These are phyloP conservation scores for Hypoxylon sp. DNA, from an alignment of 2,329 filamentous ascomycete genomes.

Conservation along the genomic window DNA sequence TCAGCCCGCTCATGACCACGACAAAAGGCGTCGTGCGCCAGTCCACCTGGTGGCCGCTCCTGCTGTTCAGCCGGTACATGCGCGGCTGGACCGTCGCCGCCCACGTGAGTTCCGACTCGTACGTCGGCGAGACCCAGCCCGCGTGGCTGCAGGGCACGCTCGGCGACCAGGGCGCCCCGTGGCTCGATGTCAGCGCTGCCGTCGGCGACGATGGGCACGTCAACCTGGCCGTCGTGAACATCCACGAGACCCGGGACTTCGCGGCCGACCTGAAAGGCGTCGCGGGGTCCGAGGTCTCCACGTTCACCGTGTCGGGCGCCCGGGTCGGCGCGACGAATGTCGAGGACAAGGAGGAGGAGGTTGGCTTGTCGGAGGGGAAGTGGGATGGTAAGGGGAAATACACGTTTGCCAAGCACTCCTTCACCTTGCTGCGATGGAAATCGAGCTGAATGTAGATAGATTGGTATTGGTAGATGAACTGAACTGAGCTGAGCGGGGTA, in stretches of 20 bases:
- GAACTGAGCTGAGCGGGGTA: too few relatives aligned
- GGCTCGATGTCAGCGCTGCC: constrained; percentile 72
- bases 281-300: constrained; percentile 60
- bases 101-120: constrained; percentile 70
- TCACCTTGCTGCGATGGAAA: constrained; percentile 70
- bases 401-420: constrained; percentile 73
- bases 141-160: constrained; percentile 70
- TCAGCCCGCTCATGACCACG: constrained; percentile 78
- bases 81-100: constrained; percentile 73
- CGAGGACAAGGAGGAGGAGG: constrained; percentile 68
- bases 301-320: constrained; percentile 69
- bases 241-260: constrained; percentile 68
- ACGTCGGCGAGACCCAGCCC: constrained; percentile 72
- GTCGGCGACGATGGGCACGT: constrained; percentile 66
- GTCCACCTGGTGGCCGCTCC: constrained; percentile 78
- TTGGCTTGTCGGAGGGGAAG: constrained; percentile 65
- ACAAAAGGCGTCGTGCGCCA: constrained; percentile 71
- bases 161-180: constrained; percentile 66
- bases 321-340: constrained; percentile 68
- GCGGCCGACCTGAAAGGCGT: constrained; percentile 68
- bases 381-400: constrained; percentile 72
- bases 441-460: too few relatives aligned
- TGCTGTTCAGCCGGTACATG: constrained; percentile 77
- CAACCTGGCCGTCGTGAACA: constrained; percentile 77
- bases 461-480: too few relatives aligned